Conservation (phyloP, 1,139 yeast genomes). For the Saccharomycopsis hybrid region DNA sequence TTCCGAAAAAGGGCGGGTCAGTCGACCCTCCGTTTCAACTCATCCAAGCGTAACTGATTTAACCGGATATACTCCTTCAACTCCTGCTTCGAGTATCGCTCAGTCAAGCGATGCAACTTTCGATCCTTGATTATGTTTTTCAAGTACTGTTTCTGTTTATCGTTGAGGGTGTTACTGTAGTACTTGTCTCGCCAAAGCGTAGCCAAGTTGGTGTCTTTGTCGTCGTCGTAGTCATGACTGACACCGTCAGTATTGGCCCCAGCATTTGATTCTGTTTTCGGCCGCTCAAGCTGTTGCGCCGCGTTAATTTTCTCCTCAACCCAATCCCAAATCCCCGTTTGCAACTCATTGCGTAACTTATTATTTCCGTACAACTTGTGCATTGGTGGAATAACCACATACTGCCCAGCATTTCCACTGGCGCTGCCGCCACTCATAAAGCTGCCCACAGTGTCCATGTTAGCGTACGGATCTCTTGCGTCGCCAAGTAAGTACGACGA, state of each 20-base stretch:
- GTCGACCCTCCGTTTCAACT: slow-evolving; percentile 7
- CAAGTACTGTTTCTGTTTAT: slow-evolving; percentile 12
- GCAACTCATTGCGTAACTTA: slow-evolving; percentile 14
- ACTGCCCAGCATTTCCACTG: not conserved
- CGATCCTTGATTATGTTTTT: slow-evolving; percentile 1
- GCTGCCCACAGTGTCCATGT: slow-evolving; percentile 5
- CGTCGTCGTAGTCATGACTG: not conserved
- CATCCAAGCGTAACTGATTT: slow-evolving; percentile 14
- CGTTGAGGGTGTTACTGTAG: slow-evolving; percentile 8
- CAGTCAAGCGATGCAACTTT: slow-evolving; percentile 6
- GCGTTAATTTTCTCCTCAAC: slow-evolving; percentile 8
- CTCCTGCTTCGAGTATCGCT: slow-evolving; percentile 16
- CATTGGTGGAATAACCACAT: slow-evolving; percentile 18
- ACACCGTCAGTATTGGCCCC: not conserved
- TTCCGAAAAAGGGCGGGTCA: too few relatives aligned
- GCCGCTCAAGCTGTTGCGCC: not conserved
- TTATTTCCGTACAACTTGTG: slow-evolving; percentile 7
- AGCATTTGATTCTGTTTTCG: not conserved
- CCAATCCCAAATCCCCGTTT: slow-evolving; percentile 20
- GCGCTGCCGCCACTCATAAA: not conserved
- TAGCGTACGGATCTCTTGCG: slow-evolving; percentile 4
- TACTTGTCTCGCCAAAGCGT: slow-evolving; percentile 16
- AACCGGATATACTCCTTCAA: slow-evolving; percentile 15
- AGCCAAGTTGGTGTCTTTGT: slow-evolving; percentile 7
- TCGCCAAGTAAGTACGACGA: too few relatives aligned